phyloP scores from a whole-genome alignment of 1,284 basidiomycete genomes.

The Phylloporus sp. region DNA sequence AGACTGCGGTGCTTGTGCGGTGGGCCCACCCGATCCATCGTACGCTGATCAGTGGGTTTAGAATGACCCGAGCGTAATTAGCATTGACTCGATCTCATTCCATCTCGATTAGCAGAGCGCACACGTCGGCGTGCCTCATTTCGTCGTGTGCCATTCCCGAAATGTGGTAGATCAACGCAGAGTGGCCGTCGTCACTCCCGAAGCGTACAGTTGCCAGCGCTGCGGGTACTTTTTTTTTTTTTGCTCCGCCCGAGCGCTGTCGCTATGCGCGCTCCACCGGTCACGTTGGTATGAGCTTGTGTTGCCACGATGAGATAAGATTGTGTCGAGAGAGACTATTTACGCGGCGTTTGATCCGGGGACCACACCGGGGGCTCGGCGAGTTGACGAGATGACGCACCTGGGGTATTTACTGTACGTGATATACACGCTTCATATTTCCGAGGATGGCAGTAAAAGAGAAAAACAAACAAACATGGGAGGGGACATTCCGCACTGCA shows the following conservation, averaged over 20 bases:
- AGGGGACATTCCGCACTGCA: no score
- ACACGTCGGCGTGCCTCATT: background rate
- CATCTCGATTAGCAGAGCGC: slow-evolving; percentile 6
- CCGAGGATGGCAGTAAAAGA: background rate
- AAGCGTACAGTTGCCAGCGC: background rate
- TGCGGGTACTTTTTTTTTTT: no score
- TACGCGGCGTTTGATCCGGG: slow-evolving; percentile 32
- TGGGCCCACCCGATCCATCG: background rate
- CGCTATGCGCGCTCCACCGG: no score
- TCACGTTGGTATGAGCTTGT: background rate
- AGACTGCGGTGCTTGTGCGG: no score
- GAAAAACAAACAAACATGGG: background rate
- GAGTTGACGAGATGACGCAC: slow-evolving; percentile 34
- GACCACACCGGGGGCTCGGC: background rate
- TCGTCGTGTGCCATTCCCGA: background rate
- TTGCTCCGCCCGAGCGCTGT: slow-evolving; percentile 1
- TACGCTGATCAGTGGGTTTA: background rate
- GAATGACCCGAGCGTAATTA: background rate
- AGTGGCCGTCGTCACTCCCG: slow-evolving; percentile 5
- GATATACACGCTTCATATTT: background rate
- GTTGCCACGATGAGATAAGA: slow-evolving; percentile 26
- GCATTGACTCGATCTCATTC: background rate
- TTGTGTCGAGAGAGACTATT: slow-evolving; percentile 11
- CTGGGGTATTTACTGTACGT: slow-evolving; percentile 25
- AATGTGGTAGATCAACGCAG: background rate